Evolutionary conservation across 345 rosid genomes (phyloP).

Genomic region (Acer campestre): DNA sequence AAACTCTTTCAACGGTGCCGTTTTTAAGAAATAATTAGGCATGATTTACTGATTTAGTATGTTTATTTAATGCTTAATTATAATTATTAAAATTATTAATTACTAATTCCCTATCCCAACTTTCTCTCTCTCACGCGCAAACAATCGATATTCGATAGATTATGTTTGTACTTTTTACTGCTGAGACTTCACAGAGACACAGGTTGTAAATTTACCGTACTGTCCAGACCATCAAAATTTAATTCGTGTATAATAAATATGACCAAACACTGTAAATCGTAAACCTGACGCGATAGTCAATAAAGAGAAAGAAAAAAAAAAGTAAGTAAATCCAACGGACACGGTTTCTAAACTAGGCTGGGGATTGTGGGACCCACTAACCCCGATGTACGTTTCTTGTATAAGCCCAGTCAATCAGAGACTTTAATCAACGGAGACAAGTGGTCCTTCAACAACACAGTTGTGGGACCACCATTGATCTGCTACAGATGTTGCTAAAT

Average conservation of each 20-base stretch:
- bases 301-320: neutral
- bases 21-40: slow-evolving; percentile 6
- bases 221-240: neutral
- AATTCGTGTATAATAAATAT: no score
- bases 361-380: neutral
- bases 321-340: slow-evolving; percentile 2
- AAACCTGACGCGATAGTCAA: neutral
- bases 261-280: neutral
- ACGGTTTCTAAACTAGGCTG: neutral
- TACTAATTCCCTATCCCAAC: neutral
- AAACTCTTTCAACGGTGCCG: neutral
- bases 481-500: no score
- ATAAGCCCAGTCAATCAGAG: neutral
- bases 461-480: neutral
- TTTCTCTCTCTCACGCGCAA: slow-evolving; percentile 23
- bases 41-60: neutral
- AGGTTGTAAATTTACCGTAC: neutral
- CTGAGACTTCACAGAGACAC: neutral
- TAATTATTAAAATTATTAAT: neutral
- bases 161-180: neutral
- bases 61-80: neutral
- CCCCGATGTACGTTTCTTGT: neutral
- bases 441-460: slow-evolving; percentile 4
- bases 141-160: neutral
- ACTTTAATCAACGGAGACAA: slow-evolving; percentile 12